Conservation (phyloP, 2,329 filamentous ascomycete genomes). For the Penicillium corylophilum region DNA sequence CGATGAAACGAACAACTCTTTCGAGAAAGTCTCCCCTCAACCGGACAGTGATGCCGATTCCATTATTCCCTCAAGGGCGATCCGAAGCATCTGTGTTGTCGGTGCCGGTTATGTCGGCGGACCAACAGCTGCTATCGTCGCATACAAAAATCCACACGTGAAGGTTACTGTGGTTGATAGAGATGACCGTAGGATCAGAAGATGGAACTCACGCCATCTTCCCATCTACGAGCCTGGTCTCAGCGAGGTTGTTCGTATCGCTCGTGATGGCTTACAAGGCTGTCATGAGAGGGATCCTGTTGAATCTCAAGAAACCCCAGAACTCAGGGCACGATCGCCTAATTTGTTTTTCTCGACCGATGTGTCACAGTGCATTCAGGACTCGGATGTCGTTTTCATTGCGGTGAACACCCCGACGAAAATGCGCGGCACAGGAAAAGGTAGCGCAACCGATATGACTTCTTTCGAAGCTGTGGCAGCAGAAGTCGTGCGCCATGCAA, state of each 20-base stretch:
- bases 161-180: constrained; percentile 28
- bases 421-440: constrained; percentile 64
- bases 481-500: constrained; percentile 66
- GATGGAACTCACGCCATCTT: constrained; percentile 29
- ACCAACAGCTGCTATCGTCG: constrained; percentile 25
- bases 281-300: not conserved
- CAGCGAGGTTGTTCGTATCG: constrained; percentile 17
- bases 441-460: constrained; percentile 69
- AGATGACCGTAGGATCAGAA: constrained; percentile 21
- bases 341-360: constrained; percentile 75
- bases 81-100: constrained; percentile 25
- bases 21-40: not conserved
- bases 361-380: constrained; percentile 59
- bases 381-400: constrained; percentile 72
- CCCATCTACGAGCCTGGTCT: constrained; percentile 30
- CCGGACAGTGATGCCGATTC: not conserved
- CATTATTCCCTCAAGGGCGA: not conserved
- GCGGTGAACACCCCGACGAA: constrained; percentile 80
- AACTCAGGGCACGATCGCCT: constrained; percentile 28
- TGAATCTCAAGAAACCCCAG: not conserved
- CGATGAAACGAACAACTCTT: constrained; percentile 1
- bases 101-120: constrained; percentile 28
- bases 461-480: constrained; percentile 68
- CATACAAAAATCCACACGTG: constrained; percentile 27
- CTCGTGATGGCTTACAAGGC: constrained; percentile 9